A percentile compares a stretch with the other conserved stretches of the same genome.
Conservation (phyloP, 768 basidiomycete genomes). For the Leccinum broughii region DNA sequence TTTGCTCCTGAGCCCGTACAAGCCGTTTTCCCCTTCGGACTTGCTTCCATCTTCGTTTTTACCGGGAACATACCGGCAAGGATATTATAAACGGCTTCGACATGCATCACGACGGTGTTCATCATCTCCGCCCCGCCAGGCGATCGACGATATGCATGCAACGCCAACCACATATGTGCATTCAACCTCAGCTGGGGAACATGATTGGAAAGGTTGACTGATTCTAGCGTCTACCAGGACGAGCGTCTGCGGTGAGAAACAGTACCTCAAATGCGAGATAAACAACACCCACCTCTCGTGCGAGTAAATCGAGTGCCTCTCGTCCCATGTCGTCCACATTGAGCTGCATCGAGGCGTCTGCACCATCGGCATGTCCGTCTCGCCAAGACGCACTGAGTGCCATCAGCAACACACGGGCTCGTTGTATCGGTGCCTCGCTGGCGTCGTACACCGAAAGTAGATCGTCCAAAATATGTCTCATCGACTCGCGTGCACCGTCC, state of each 20-base stretch:
- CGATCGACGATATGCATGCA: conserved; percentile 64
- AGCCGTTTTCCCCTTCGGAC: conserved; percentile 24
- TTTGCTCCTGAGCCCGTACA: conserved; percentile 21
- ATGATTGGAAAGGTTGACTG: conserved; percentile 33
- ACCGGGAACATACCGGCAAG: conserved; percentile 41
- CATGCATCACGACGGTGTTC: conserved; percentile 47
- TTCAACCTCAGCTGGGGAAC: conserved; percentile 51
- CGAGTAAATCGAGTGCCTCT: conserved; percentile 45
- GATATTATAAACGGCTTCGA: conserved; percentile 52
- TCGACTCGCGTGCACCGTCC: conserved; percentile 46
- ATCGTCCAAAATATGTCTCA: conserved; percentile 47
- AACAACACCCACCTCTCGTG: conserved; percentile 39
- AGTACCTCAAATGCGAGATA: not conserved
- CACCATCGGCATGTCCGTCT: conserved; percentile 21
- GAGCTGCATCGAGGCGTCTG: conserved; percentile 20
- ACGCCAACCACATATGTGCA: conserved; percentile 65
- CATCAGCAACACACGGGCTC: conserved; percentile 56
- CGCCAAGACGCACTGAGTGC: conserved; percentile 49
- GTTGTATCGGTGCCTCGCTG: conserved; percentile 52
- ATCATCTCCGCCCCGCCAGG: conserved; percentile 42
- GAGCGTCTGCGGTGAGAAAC: not conserved
- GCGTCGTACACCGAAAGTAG: conserved; percentile 50
- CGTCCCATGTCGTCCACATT: conserved; percentile 39
- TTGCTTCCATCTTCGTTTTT: conserved; percentile 14
- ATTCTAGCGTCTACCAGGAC: conserved; percentile 28